phyloP scores from a whole-genome alignment of 306 rosid species.

The Cyamopsis tetragonoloba region DNA sequence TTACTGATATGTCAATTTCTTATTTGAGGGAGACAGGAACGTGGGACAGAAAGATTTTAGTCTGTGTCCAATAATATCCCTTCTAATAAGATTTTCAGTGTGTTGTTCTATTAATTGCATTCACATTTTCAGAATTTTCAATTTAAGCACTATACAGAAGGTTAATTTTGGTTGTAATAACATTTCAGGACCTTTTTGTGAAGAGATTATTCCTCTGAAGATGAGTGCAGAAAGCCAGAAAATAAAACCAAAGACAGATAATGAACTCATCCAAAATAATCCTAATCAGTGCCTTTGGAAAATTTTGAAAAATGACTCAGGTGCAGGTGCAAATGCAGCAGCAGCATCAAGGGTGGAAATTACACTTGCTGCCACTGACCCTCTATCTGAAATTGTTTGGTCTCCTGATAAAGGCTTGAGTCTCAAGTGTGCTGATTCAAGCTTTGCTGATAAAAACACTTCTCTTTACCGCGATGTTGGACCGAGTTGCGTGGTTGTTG shows the following conservation, averaged over 20 bases:
- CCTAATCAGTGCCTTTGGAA: conserved; percentile 48
- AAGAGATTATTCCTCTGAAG: conserved; percentile 42
- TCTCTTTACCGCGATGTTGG: conserved; percentile 51
- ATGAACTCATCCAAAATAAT: conserved; percentile 46
- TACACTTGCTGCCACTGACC: conserved; percentile 51
- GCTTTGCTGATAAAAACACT: conserved; percentile 43
- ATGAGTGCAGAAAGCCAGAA: conserved; percentile 60
- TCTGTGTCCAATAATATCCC: too few relatives aligned
- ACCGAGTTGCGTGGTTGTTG: conserved; percentile 45
- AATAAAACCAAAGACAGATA: conserved; percentile 53
- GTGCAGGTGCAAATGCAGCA: conserved; percentile 99
- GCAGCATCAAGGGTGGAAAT: conserved; percentile 64
- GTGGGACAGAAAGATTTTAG: too few relatives aligned
- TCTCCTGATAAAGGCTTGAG: conserved; percentile 70
- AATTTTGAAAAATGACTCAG: conserved; percentile 46
- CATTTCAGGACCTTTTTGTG: conserved; percentile 48
- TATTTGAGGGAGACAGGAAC: too few relatives aligned
- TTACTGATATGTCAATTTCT: too few relatives aligned
- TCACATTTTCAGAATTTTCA: neutral
- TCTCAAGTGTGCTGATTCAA: conserved; percentile 60
- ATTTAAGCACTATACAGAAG: neutral
- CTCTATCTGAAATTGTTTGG: conserved; percentile 92
- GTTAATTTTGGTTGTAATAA: conserved; percentile 38
- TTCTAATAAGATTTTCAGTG: too few relatives aligned
- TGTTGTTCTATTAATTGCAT: neutral